Conservation (phyloP, 805 yeast species). For the Myxozyma mucilagina region DNA sequence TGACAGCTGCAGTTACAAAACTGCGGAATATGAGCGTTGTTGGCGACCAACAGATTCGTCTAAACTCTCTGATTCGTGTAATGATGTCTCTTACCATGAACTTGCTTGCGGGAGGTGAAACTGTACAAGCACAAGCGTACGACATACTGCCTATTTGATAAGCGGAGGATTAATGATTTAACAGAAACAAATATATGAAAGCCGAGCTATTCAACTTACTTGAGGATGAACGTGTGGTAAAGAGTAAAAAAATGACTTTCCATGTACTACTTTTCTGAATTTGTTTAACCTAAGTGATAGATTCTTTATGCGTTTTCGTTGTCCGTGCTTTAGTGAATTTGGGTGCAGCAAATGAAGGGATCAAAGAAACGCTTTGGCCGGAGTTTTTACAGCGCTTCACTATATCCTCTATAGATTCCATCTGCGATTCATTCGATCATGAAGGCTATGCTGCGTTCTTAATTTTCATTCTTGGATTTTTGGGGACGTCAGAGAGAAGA, state of each 20-base stretch:
- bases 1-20: background rate
- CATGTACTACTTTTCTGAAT: background rate
- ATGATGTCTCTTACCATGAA: constrained; percentile 17
- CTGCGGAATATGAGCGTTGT: background rate
- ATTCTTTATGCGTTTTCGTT: background rate
- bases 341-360: constrained; percentile 14
- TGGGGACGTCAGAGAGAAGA: constrained; percentile 13
- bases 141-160: background rate
- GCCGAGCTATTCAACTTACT: constrained; percentile 5
- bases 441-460: constrained; percentile 16
- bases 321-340: constrained; percentile 20
- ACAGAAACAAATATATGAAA: background rate
- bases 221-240: constrained; percentile 1
- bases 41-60: background rate
- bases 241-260: background rate
- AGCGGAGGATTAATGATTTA: background rate
- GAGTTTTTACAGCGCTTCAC: constrained; percentile 7
- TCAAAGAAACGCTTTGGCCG: constrained; percentile 6
- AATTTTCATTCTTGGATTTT: constrained; percentile 19
- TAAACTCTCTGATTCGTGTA: background rate
- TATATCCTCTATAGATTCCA: background rate
- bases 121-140: constrained; percentile 14
- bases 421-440: constrained; percentile 4
- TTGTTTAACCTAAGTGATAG: background rate
- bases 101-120: constrained; percentile 19